Conservation (phyloP, 106 monocot species). For the Dactylorhiza incarnata region DNA sequence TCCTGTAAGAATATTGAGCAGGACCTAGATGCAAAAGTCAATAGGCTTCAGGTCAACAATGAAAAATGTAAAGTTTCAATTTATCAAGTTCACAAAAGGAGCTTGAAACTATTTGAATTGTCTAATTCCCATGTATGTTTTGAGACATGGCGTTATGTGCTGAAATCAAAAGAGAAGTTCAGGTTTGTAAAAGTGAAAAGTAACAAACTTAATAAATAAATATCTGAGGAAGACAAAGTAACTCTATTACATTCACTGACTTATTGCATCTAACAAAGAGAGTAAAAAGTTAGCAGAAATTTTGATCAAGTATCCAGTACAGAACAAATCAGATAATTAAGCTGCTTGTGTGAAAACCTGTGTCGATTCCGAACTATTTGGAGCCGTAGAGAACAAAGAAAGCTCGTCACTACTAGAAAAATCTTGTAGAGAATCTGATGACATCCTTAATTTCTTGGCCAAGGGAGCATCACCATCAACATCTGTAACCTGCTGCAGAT, state of each 20-base stretch:
- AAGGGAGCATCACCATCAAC: conserved; percentile 65
- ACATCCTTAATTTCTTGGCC: conserved; percentile 52
- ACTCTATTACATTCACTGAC: not conserved
- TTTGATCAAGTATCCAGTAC: not conserved
- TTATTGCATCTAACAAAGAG: not conserved
- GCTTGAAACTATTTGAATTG: not conserved
- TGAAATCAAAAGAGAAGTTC: not conserved
- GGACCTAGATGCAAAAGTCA: not conserved
- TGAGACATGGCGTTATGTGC: not conserved
- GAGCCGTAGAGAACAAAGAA: conserved; percentile 56
- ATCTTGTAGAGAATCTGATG: conserved; percentile 78
- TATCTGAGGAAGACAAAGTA: not conserved
- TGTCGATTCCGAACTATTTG: conserved; percentile 61
- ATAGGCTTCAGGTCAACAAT: not conserved
- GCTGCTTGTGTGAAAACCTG: conserved; percentile 37
- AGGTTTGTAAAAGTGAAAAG: not conserved
- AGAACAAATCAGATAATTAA: not conserved
- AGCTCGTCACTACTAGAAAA: conserved; percentile 65
- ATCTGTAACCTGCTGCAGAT: conserved; percentile 40
- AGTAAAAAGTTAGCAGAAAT: not conserved
- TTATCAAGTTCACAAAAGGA: not conserved
- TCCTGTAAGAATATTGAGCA: not conserved
- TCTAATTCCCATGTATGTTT: not conserved
- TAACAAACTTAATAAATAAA: not conserved
- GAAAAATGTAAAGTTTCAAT: not conserved